Evolutionary conservation across 176 grass and related monocot genomes (phyloP), one percentile per base, ranked within the genome.

Genomic region (Panicum miliaceum): DNA sequence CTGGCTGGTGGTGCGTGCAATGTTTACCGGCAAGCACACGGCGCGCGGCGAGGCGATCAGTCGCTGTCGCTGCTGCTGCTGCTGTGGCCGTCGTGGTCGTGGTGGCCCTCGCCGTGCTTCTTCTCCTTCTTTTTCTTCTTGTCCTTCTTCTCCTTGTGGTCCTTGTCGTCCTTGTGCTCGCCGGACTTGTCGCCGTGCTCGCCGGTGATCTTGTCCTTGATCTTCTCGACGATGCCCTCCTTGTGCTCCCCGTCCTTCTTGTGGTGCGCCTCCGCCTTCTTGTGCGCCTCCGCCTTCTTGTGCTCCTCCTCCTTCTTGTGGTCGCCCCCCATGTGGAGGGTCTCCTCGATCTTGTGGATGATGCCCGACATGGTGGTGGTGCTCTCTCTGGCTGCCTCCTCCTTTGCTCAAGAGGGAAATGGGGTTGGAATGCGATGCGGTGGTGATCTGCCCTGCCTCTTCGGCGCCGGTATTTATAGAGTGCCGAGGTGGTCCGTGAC

Each of bases 1-100:
- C 18, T 27, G 75, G 54, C 26, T 1, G n/a, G 52, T 10, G 69
- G 47, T 37, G 41, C 36, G 1, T 11, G 51, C 7, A 10, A 10
- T 4, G 6, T 4, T 15, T 76, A 88, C 75, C 81, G 65, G 38
- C 83, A 9, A 32, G 60, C 59, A 75, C 25, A 61, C 69, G 23
- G 69, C 56, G 4, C 14, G 4, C 32, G 11, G 20, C 27, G 29
- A 12, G 78, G 56, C 34, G 84, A 78, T 77, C 82, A 97, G 79
- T 92, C 90, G 89, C 90, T 90, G 87, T 92, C 94, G 84, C 94
- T 97, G 90, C 90, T 90, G 84, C 84, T 94, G 93, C 91, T 93
- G 79, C 87, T 80, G 43, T 41, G 32, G 2, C 72, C 65, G 53
- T 85, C 81, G 32, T 93, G 58, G 53, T 85, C 78, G 32, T 93